Percentiles rank a stretch among this genome's conserved stretches.
phyloP scores from a whole-genome alignment of 2,329 filamentous ascomycete species.

The Helotiales sp. region DNA sequence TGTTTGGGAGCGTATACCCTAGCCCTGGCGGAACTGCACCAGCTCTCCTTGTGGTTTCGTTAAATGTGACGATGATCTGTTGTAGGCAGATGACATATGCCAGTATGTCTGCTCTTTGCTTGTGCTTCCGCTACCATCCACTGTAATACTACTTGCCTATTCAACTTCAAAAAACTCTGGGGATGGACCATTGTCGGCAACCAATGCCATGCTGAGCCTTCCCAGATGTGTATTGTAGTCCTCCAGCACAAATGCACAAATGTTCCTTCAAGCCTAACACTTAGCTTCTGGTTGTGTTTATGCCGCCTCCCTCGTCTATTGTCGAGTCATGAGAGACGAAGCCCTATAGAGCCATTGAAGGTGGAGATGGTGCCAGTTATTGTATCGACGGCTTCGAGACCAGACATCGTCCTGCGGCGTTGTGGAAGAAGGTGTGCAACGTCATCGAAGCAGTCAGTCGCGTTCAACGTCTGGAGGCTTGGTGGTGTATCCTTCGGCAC shows the following conservation, averaged over 20 bases:
- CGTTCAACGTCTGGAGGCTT: too few species aligned
- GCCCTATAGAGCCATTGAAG: background rate
- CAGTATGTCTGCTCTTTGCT: background rate
- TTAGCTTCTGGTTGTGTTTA: background rate
- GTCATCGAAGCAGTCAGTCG: background rate
- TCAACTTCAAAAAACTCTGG: too few species aligned
- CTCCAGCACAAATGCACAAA: background rate
- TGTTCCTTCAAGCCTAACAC: background rate
- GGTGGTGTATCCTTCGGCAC: too few species aligned
- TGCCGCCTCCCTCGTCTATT: background rate
- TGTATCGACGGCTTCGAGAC: background rate
- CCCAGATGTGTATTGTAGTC: background rate
- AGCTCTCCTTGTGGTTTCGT: too few species aligned
- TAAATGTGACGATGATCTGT: background rate
- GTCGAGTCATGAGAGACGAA: background rate
- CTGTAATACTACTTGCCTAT: too few species aligned
- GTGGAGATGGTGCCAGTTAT: background rate
- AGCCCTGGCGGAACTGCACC: too few species aligned
- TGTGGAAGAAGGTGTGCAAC: background rate
- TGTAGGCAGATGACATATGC: background rate
- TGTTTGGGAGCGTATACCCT: too few species aligned
- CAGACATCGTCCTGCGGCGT: background rate
- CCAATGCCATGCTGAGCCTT: background rate
- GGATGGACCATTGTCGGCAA: background rate
- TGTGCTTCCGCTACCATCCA: background rate